These are phyloP conservation scores for Kluyveromyces nonfermentans DNA, from an alignment of 805 yeast genomes.

Conservation along the genomic window DNA sequence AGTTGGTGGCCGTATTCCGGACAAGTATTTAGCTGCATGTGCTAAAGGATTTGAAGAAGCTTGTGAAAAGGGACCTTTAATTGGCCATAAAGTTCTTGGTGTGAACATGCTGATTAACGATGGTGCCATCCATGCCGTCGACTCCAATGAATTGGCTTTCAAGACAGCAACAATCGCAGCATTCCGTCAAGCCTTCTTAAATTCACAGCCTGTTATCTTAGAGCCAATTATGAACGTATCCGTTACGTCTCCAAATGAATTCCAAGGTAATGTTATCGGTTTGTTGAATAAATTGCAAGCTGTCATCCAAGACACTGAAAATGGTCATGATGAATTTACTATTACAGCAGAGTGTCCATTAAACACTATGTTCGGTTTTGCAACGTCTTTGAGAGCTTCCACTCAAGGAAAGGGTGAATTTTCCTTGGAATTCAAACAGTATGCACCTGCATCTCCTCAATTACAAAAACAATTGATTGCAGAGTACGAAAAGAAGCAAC, in stretches of 20 bases:
- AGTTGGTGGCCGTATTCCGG: conserved; percentile 96
- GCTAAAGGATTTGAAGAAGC: conserved; percentile 92
- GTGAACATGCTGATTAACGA: conserved; percentile 89
- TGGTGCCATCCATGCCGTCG: conserved; percentile 96
- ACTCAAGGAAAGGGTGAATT: conserved; percentile 99
- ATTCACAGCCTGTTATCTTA: conserved; percentile 75
- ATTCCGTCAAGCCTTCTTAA: conserved; percentile 81
- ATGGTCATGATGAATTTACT: conserved; percentile 89
- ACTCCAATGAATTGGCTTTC: conserved; percentile 92
- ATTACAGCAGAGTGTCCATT: conserved; percentile 93
- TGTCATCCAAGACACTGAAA: conserved; percentile 86
- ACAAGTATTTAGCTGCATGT: conserved; percentile 89
- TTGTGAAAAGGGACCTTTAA: conserved; percentile 90
- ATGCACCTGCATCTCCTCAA: conserved; percentile 84
- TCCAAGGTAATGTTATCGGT: conserved; percentile 90
- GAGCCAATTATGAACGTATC: conserved; percentile 96
- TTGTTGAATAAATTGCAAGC: conserved; percentile 88
- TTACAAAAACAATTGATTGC: conserved; percentile 85
- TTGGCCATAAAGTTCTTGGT: conserved; percentile 90
- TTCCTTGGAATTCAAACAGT: conserved; percentile 86
- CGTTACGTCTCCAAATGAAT: conserved; percentile 90
- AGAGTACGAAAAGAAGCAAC: conserved; percentile 57
- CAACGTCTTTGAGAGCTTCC: conserved; percentile 87
- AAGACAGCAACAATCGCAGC: conserved; percentile 88
- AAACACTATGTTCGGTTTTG: conserved; percentile 93